Conservation (phyloP, 169 alveolate species). For the Perkinsus olseni region DNA sequence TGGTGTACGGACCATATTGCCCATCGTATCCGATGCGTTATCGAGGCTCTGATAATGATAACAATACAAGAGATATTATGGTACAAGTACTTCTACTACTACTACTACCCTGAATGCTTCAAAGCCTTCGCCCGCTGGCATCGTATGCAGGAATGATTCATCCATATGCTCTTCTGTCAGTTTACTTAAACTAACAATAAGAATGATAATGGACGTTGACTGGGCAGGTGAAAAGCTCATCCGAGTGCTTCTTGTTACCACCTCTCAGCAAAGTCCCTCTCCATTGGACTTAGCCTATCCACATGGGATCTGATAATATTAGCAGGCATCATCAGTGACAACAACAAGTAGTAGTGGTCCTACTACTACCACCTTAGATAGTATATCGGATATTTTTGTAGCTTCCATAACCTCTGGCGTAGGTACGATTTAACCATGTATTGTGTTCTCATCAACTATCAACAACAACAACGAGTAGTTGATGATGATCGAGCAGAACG, state of each 20-base stretch:
- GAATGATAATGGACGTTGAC: no score
- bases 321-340: neutral
- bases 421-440: neutral
- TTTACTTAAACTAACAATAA: neutral
- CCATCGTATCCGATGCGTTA: neutral
- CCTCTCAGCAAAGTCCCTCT: neutral
- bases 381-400: neutral
- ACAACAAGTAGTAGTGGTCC: neutral
- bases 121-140: neutral
- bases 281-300: neutral
- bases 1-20: neutral
- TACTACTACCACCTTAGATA: neutral
- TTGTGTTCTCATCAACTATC: neutral
- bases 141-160: neutral
- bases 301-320: neutral
- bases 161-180: neutral
- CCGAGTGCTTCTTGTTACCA: no score
- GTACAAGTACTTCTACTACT: no score
- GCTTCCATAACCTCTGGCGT: neutral
- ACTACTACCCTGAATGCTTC: neutral
- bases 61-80: neutral
- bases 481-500: no score
- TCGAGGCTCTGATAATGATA: neutral
- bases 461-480: no score
- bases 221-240: no score